Conservation (phyloP, 768 basidiomycete species). For the Hydnum rufescens region DNA sequence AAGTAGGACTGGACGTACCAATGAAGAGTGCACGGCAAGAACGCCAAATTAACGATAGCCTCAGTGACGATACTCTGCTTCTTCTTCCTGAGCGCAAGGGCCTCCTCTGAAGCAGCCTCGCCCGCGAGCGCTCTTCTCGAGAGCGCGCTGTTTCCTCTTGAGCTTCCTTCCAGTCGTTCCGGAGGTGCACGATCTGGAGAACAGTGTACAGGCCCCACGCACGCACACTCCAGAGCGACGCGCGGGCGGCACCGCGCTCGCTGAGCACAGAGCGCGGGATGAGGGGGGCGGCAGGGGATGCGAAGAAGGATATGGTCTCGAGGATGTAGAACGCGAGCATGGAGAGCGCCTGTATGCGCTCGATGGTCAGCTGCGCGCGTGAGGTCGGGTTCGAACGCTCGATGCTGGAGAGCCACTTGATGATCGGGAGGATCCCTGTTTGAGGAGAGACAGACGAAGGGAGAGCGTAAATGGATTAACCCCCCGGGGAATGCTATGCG, state of each 20-base stretch:
- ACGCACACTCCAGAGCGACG: conserved; percentile 41
- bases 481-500: background rate
- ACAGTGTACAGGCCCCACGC: conserved; percentile 67
- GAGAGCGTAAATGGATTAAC: conserved; percentile 2
- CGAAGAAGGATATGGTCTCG: conserved; percentile 15
- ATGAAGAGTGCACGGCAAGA: conserved; percentile 69
- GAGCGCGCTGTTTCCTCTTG: background rate
- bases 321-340: conserved; percentile 19
- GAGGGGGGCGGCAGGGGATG: background rate
- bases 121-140: background rate
- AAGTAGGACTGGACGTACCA: conserved; percentile 31
- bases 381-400: conserved; percentile 5
- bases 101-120: background rate
- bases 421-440: conserved; percentile 7
- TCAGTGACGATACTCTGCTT: conserved; percentile 58
- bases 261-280: background rate
- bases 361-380: conserved; percentile 9
- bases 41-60: conserved; percentile 46
- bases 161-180: conserved; percentile 44
- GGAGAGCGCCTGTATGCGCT: conserved; percentile 14
- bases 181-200: conserved; percentile 54
- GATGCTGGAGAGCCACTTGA: conserved; percentile 7
- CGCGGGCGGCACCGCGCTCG: background rate
- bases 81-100: conserved; percentile 25
- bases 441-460: background rate